Evolutionary conservation across 2,329 filamentous ascomycete species (phyloP), one percentile per base, ranked within the genome.

Genomic region (Tolypocladium inflatum): DNA sequence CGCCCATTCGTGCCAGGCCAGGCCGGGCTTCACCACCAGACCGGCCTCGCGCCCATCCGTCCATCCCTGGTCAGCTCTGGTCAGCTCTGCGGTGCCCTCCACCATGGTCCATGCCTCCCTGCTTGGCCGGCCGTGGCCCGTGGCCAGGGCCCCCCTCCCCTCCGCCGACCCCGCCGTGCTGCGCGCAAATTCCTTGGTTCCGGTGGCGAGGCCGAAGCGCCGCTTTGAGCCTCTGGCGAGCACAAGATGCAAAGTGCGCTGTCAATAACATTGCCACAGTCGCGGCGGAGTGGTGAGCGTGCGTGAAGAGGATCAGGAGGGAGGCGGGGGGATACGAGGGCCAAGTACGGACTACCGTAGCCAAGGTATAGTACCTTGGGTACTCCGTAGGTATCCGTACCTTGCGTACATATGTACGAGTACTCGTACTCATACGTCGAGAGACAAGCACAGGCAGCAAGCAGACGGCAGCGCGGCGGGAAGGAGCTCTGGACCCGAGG

Each of bases 101-200:
- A 35, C 55, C 15, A 15, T 15, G 23, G n/a, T n/a, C 23, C 19
- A 30, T 30, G 26, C 26, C 45, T 50, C 45, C 45, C 26, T 50
- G 45, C 45, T 50, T 50, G 45, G 33, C 15, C 54, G 42, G 11
- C 51, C 55, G 55, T 41, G 54, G 51, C 45, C 53, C 55, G 56
- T 57, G 39, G 39, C 48, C 55, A 57, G 57, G 56, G 51, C 41
- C 51, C 56, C 15, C 50, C 43, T 35, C 54, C 51, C 55, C 21
- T 55, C 48, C 42, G 19, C 54, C 35, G 51, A 48, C 51, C 55
- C 55, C 55, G 57, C 54, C 35, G 54, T 39, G 55, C 48, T 59
- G 51, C 38, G 48, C 57, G 59, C 56, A 59, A 61, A 59, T 54
- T 57, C 23, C 57, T 59, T 62, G 59, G 55, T 53, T 57, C 55